Evolutionary conservation across 805 yeast species (phyloP).

Genomic region (Sugiyamaella floridensis): DNA sequence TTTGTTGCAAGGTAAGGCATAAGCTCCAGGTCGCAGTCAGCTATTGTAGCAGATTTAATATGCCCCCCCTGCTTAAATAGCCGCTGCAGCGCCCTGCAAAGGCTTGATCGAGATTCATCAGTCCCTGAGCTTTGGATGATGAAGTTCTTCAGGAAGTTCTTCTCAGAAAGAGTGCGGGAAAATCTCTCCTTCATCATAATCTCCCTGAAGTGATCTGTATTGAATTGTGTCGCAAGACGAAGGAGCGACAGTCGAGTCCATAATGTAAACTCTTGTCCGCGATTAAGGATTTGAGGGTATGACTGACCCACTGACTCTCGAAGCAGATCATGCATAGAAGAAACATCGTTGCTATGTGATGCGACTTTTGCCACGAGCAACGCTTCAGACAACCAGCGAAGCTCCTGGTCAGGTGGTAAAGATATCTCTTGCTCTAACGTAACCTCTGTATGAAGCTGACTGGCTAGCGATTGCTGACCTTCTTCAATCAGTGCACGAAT

Average conservation of each 20-base stretch:
- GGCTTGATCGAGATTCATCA: not conserved
- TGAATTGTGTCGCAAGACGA: not conserved
- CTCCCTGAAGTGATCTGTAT: not conserved
- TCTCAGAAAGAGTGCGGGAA: too few species aligned
- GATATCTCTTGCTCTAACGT: too few species aligned
- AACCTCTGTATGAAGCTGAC: constrained; percentile 15
- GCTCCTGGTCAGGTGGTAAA: not conserved
- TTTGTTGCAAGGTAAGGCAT: not conserved
- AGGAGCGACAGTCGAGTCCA: not conserved
- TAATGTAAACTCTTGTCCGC: not conserved
- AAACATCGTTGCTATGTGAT: not conserved
- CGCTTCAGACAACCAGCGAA: not conserved
- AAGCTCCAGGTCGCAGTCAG: not conserved
- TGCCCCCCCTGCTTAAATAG: not conserved
- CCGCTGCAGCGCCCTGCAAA: not conserved
- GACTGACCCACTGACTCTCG: not conserved
- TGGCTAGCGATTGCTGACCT: constrained; percentile 17
- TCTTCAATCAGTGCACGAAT: constrained; percentile 9
- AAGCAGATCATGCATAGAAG: not conserved
- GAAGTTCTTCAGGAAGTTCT: not conserved
- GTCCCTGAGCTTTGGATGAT: not conserved
- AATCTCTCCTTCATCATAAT: not conserved
- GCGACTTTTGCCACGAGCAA: not conserved
- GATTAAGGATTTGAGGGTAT: not conserved
- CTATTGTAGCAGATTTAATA: not conserved